These are phyloP conservation scores for Ballota nigra DNA, from an alignment of 257 asterid species.

Conservation along the genomic window DNA sequence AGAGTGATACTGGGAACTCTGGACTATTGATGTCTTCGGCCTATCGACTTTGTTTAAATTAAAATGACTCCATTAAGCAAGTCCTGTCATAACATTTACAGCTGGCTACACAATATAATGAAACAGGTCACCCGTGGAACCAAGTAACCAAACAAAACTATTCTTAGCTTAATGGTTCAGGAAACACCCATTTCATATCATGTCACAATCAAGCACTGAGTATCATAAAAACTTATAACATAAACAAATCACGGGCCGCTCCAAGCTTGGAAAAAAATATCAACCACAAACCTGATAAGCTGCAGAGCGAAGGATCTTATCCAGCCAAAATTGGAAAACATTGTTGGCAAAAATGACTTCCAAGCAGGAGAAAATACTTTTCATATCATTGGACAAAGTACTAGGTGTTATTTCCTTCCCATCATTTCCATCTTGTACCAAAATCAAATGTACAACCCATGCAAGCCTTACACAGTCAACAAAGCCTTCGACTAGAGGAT, in stretches of 20 bases:
- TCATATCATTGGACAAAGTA: constrained; percentile 47
- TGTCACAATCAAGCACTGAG: constrained; percentile 1
- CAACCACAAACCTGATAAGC: constrained; percentile 76
- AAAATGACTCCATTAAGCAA: not conserved
- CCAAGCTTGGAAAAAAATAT: not conserved
- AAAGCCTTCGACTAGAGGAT: constrained; percentile 75
- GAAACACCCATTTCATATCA: not conserved
- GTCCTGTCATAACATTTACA: not conserved
- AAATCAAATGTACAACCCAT: constrained; percentile 87
- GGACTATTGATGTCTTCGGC: not conserved
- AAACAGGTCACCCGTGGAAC: not conserved
- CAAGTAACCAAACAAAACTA: not conserved
- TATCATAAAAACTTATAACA: not conserved
- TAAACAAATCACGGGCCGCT: not conserved
- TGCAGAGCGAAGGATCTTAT: constrained; percentile 77
- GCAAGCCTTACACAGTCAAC: constrained; percentile 88
- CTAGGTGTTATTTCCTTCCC: constrained; percentile 46
- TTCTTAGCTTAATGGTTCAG: not conserved
- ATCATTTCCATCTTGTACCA: constrained; percentile 68
- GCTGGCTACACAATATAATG: constrained; percentile 1
- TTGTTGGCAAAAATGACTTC: constrained; percentile 75
- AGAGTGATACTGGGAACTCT: not conserved
- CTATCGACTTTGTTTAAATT: not conserved
- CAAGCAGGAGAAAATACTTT: constrained; percentile 62
- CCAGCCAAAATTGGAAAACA: constrained; percentile 84